phyloP scores from a whole-genome alignment of 345 rosid genomes.

The Syzygium jambos region DNA sequence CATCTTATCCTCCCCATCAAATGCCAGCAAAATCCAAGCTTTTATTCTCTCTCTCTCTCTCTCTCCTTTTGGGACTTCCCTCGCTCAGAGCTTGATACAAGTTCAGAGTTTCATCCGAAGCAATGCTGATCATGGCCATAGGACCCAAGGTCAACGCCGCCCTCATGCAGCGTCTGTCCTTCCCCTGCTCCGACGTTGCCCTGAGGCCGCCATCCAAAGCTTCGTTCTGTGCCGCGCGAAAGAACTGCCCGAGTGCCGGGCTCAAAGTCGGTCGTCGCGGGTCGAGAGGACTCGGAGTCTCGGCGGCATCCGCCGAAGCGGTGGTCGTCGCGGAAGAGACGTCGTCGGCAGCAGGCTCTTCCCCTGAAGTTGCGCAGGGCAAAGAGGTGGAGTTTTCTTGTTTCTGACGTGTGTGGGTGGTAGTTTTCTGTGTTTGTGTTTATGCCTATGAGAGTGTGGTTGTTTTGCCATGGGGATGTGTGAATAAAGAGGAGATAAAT shows the following conservation, averaged over 20 bases:
- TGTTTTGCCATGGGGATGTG: neutral
- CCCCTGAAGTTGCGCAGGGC: neutral
- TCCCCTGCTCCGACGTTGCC: conserved; percentile 6
- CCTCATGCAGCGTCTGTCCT: conserved; percentile 10
- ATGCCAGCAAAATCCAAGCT: neutral
- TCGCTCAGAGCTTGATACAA: neutral
- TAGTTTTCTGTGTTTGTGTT: neutral
- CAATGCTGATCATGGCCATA: conserved; percentile 24
- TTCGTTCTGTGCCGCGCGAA: conserved; percentile 9
- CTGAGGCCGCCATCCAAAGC: conserved; percentile 22
- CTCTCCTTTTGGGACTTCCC: neutral
- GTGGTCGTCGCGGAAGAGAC: conserved; percentile 8
- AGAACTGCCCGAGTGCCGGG: conserved; percentile 3
- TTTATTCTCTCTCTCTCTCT: neutral
- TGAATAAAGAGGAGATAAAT: too few species aligned
- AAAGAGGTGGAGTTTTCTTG: conserved; percentile 37
- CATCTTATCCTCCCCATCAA: neutral
- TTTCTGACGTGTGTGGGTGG: neutral
- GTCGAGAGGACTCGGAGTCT: conserved; percentile 7
- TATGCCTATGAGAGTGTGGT: neutral
- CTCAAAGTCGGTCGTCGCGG: conserved; percentile 2
- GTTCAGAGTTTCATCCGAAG: neutral
- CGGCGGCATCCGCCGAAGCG: conserved; percentile 18
- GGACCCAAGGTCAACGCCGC: conserved; percentile 12
- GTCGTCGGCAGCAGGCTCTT: neutral